Conservation (phyloP, 345 rosid genomes). For the Mangifera indica region DNA sequence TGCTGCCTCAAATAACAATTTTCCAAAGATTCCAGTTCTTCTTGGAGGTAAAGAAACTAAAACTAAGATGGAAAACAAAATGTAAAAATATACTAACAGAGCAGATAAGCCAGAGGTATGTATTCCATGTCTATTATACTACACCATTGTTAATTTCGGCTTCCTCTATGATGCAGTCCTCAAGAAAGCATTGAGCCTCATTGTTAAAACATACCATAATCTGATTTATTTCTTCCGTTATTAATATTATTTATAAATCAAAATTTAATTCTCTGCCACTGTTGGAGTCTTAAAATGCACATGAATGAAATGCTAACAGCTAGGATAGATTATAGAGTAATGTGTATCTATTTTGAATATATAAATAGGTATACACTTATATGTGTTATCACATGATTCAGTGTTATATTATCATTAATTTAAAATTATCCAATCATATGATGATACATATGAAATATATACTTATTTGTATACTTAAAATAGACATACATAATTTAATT, state of each 20-base stretch:
- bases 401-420: too few species aligned
- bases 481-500: too few species aligned
- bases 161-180: constrained; percentile 16
- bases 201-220: constrained; percentile 26
- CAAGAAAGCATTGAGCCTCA: constrained; percentile 12
- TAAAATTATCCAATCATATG: too few species aligned
- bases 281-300: constrained; percentile 26
- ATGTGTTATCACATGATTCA: too few species aligned
- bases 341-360: too few species aligned
- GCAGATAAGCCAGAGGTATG: constrained; percentile 26
- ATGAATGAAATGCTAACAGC: constrained; percentile 15
- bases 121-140: constrained; percentile 6
- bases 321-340: too few species aligned
- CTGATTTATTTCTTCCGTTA: constrained; percentile 20
- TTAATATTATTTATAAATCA: constrained; percentile 19
- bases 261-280: constrained; percentile 21
- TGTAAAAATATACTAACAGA: constrained; percentile 18
- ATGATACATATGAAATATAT: too few species aligned
- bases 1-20: constrained; percentile 32
- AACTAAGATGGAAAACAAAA: constrained; percentile 34
- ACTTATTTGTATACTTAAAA: too few species aligned
- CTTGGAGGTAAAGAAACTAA: constrained; percentile 45
- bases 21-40: constrained; percentile 35
- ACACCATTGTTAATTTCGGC: constrained; percentile 17
- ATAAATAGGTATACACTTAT: too few species aligned